These are phyloP conservation scores for Podaxis mareebaensis DNA, from an alignment of 768 basidiomycete species.

Conservation along the genomic window DNA sequence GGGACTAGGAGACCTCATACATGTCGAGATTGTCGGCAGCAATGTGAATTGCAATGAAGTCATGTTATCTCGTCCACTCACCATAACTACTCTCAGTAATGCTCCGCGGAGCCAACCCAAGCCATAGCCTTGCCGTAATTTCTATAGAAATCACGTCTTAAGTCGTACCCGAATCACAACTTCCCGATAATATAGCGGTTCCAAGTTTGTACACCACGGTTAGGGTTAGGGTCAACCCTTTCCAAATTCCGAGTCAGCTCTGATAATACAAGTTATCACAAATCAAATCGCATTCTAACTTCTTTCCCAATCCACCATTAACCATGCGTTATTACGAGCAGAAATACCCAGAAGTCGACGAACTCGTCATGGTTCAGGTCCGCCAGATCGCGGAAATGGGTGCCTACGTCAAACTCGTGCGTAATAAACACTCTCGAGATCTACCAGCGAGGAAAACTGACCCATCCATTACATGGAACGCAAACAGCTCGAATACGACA, in stretches of 20 bases:
- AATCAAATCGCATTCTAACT: constrained; percentile 1
- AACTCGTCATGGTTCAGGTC: constrained; percentile 99
- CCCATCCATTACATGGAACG: not conserved
- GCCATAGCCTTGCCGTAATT: not conserved
- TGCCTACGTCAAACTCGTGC: constrained; percentile 95
- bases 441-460: not conserved
- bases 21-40: constrained; percentile 45
- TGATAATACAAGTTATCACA: constrained; percentile 5
- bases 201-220: not conserved
- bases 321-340: constrained; percentile 91
- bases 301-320: not conserved
- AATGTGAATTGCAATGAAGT: not conserved
- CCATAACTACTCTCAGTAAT: not conserved
- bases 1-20: constrained; percentile 22
- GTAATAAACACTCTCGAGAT: constrained; percentile 26
- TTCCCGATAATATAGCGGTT: not conserved
- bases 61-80: not conserved
- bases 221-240: constrained; percentile 5
- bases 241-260: not conserved
- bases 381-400: constrained; percentile 99
- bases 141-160: not conserved
- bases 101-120: not conserved
- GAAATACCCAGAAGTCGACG: constrained; percentile 94
- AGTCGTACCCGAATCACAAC: not conserved
- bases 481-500: constrained; percentile 94